A percentile compares a stretch with the other conserved stretches of the same genome.
Evolutionary conservation across 331 rosid species (phyloP).

Genomic region (Cucumis variabilis): DNA sequence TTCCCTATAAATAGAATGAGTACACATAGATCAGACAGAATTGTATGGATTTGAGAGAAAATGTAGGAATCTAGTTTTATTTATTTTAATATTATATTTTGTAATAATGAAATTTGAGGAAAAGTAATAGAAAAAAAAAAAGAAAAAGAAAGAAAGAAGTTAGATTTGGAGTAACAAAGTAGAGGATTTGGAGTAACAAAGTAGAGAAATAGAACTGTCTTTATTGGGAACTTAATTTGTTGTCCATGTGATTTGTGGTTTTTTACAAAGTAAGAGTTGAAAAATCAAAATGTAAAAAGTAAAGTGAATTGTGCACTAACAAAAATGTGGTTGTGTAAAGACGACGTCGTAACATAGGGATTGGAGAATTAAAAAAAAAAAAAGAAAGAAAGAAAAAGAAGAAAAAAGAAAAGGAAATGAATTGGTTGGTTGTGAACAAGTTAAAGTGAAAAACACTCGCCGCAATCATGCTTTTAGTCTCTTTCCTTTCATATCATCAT

Average conservation of each 20-base stretch:
- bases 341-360: background rate
- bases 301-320: background rate
- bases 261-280: background rate
- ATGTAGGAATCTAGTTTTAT: too few relatives aligned
- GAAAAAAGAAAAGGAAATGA: background rate
- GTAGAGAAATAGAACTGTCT: too few relatives aligned
- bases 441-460: background rate
- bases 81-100: too few relatives aligned
- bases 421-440: slow-evolving; percentile 23
- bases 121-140: too few relatives aligned
- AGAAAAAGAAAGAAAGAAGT: too few relatives aligned
- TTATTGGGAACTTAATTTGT: too few relatives aligned
- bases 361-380: background rate
- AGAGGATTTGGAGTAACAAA: too few relatives aligned
- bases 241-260: background rate
- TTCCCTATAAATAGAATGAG: too few relatives aligned
- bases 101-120: too few relatives aligned
- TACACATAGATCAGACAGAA: too few relatives aligned
- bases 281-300: background rate
- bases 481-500: background rate
- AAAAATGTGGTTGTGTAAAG: background rate
- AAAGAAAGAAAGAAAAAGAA: background rate
- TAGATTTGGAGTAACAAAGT: too few relatives aligned
- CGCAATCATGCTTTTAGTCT: slow-evolving; percentile 14
- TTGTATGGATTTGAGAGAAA: too few relatives aligned